Conservation (phyloP, 768 basidiomycete species). For the Mycena polygramma region DNA sequence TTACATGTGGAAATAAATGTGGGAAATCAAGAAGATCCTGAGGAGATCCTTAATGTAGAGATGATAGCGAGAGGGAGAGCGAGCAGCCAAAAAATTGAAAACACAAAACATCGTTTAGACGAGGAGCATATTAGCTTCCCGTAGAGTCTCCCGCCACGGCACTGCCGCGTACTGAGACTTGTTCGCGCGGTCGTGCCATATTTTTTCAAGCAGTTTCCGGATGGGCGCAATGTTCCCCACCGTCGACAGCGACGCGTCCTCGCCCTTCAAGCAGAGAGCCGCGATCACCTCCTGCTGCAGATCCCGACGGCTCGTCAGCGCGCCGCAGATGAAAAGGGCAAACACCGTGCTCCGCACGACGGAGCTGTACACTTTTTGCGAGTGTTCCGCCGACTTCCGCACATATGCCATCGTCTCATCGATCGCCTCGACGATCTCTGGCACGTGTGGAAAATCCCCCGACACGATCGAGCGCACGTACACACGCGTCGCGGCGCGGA, state of each 20-base stretch:
- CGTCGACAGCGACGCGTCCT: constrained; percentile 47
- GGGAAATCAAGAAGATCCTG: no score
- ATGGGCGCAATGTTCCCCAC: constrained; percentile 79
- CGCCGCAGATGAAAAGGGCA: constrained; percentile 79
- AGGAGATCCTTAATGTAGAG: no score
- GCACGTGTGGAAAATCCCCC: constrained; percentile 75
- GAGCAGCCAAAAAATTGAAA: no score
- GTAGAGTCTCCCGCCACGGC: constrained; percentile 73
- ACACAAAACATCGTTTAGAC: constrained; percentile 53
- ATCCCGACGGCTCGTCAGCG: constrained; percentile 59
- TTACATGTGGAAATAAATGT: no score
- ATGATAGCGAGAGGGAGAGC: no score
- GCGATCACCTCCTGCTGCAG: constrained; percentile 59
- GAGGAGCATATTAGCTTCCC: constrained; percentile 65
- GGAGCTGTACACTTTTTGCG: constrained; percentile 49
- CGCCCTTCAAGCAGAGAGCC: constrained; percentile 64
- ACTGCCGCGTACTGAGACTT: constrained; percentile 51
- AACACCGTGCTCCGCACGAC: constrained; percentile 87
- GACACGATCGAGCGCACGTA: constrained; percentile 85
- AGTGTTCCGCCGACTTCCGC: constrained; percentile 52
- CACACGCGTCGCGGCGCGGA: constrained; percentile 80
- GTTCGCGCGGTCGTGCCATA: constrained; percentile 62
- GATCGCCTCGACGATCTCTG: constrained; percentile 71
- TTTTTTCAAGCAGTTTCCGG: constrained; percentile 61
- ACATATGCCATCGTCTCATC: constrained; percentile 66